A percentile compares a stretch with the other conserved stretches of the same genome.
Evolutionary conservation across 495 filamentous ascomycete species (phyloP).

Genomic region (Clohesyomyces aquaticus): DNA sequence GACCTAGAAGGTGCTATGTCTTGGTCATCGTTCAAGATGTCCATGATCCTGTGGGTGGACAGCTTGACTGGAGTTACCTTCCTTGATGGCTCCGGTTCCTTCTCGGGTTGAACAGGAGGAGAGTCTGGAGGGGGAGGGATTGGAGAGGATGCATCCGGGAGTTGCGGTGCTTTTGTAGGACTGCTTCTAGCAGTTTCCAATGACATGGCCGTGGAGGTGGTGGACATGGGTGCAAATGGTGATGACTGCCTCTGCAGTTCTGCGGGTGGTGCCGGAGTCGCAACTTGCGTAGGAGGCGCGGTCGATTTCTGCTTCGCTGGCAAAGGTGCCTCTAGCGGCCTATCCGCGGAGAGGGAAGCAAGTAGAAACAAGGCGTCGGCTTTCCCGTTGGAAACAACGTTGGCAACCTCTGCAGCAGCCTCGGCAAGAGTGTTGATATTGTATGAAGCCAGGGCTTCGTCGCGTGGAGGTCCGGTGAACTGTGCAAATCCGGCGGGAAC

Average conservation of each 20-base stretch:
- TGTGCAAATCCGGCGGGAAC: constrained; percentile 29
- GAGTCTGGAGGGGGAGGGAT: not conserved
- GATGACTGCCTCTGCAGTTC: constrained; percentile 7
- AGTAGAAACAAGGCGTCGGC: constrained; percentile 33
- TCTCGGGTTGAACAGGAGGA: not conserved
- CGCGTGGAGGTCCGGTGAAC: constrained; percentile 34
- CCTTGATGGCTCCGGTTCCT: constrained; percentile 1
- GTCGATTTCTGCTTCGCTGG: not conserved
- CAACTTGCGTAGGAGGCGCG: not conserved
- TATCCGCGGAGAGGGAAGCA: constrained; percentile 28
- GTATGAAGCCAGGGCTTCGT: constrained; percentile 19
- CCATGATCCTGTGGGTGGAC: constrained; percentile 33
- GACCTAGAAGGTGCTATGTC: constrained; percentile 13
- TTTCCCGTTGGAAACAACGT: constrained; percentile 19
- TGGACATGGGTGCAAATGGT: constrained; percentile 15
- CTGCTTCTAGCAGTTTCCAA: constrained; percentile 24
- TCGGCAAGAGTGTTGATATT: constrained; percentile 26
- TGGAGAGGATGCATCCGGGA: not conserved
- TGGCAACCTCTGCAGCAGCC: constrained; percentile 27
- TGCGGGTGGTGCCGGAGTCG: constrained; percentile 8
- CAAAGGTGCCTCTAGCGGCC: constrained; percentile 6
- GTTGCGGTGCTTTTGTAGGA: constrained; percentile 5
- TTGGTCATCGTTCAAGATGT: constrained; percentile 32
- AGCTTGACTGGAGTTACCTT: constrained; percentile 23
- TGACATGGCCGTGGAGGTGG: constrained; percentile 28